Evolutionary conservation across 108 stramenopile species (phyloP).

Genomic region (Pseudonitzschia delicatissima): DNA sequence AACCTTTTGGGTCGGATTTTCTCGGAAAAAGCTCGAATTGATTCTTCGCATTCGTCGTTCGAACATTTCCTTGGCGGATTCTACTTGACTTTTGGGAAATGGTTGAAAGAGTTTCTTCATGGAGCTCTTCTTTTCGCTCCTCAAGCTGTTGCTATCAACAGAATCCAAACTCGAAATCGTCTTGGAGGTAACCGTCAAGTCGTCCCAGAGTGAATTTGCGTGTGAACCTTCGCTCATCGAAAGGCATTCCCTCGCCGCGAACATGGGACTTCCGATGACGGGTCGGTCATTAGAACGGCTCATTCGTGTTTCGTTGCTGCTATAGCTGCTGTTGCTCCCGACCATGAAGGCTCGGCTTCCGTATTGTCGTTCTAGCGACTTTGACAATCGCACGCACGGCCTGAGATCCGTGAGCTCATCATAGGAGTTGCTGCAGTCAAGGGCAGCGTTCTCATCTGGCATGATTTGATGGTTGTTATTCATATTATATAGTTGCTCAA

Average conservation of each 20-base stretch:
- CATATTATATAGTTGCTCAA: no score
- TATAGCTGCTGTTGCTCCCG: background rate
- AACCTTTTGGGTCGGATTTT: conserved; percentile 2
- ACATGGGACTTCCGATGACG: background rate
- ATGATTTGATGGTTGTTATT: no score
- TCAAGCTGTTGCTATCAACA: background rate
- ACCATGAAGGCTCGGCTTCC: no score
- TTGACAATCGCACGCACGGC: no score
- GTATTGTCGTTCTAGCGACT: no score
- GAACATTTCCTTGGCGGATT: background rate
- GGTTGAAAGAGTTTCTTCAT: background rate
- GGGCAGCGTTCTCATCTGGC: no score
- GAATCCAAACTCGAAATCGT: background rate
- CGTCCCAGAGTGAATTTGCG: background rate
- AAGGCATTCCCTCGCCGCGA: background rate
- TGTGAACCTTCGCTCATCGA: background rate
- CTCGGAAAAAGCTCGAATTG: background rate
- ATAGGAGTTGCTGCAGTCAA: no score
- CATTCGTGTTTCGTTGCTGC: background rate
- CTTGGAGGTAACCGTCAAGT: background rate
- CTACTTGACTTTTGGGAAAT: background rate
- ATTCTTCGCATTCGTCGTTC: background rate
- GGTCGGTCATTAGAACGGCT: background rate
- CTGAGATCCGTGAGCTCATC: no score
- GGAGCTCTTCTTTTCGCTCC: background rate